phyloP scores from a whole-genome alignment of 768 basidiomycete species.

The Daedaleopsis nitida region DNA sequence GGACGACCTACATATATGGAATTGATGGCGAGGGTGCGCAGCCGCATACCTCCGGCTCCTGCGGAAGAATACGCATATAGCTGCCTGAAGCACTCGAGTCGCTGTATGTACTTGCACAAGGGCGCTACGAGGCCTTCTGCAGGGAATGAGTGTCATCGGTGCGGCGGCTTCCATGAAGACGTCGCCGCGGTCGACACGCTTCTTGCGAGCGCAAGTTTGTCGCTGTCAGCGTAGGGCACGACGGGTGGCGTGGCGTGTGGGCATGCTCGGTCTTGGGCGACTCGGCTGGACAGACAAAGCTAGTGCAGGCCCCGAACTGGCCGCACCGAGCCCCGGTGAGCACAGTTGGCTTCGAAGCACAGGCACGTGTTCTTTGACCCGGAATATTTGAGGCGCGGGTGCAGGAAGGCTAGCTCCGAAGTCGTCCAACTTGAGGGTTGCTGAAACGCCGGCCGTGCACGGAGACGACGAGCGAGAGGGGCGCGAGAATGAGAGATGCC shows the following conservation, averaged over 20 bases:
- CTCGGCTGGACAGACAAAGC: not conserved
- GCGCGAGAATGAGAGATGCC: constrained; percentile 12
- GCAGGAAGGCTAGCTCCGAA: not conserved
- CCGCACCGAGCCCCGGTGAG: not conserved
- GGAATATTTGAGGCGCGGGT: not conserved
- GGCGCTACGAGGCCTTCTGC: no score
- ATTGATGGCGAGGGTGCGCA: not conserved
- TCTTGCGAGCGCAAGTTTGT: not conserved
- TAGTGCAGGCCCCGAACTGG: not conserved
- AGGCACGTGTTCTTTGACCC: not conserved
- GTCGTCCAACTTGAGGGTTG: no score
- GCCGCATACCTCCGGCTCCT: not conserved
- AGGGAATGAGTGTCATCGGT: not conserved
- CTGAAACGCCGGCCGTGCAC: constrained; percentile 6
- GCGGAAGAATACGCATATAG: not conserved
- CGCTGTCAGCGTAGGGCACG: not conserved
- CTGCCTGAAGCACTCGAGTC: no score
- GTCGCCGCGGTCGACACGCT: not conserved
- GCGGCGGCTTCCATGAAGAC: not conserved
- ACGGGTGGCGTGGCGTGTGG: not conserved
- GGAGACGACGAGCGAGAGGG: constrained; percentile 9
- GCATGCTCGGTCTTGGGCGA: not conserved
- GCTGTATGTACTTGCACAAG: no score
- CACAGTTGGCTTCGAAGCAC: not conserved
- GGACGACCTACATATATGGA: not conserved